Evolutionary conservation across 2,329 filamentous ascomycete genomes (phyloP).

Genomic region (Verticillium klebahnii): DNA sequence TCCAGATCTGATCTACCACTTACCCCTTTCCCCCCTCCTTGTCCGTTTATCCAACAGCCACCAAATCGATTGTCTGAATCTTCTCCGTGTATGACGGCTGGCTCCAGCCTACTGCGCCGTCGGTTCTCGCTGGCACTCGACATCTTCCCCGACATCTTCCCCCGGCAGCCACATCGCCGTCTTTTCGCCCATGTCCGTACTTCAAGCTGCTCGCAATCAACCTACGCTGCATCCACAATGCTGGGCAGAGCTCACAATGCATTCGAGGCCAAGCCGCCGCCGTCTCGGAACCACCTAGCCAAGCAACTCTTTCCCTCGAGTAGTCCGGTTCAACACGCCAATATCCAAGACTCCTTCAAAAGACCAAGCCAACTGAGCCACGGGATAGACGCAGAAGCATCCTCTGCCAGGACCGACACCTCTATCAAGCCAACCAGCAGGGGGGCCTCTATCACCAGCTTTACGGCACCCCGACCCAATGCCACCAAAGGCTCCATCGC

Average conservation of each 20-base stretch:
- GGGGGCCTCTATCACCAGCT: constrained; percentile 15
- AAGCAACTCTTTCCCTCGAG: constrained; percentile 56
- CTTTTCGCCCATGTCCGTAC: background rate
- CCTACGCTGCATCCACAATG: constrained; percentile 23
- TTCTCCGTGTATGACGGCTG: background rate
- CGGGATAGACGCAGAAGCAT: constrained; percentile 1
- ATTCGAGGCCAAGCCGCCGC: constrained; percentile 31
- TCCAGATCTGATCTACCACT: background rate
- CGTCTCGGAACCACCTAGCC: constrained; percentile 29
- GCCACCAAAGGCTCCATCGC: constrained; percentile 22
- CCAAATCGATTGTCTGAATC: background rate
- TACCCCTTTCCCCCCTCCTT: background rate
- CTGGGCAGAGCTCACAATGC: constrained; percentile 29
- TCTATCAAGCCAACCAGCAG: background rate
- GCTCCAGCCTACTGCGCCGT: background rate
- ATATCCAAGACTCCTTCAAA: constrained; percentile 47
- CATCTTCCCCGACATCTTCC: background rate
- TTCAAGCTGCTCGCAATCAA: background rate
- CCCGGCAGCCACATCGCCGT: background rate
- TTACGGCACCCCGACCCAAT: constrained; percentile 17
- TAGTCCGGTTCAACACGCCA: constrained; percentile 41
- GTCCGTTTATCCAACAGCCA: background rate
- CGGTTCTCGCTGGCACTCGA: background rate
- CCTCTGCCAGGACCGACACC: background rate
- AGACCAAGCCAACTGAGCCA: constrained; percentile 28